Base-by-base conservation (phyloP, 129 eudicot genomes). In the Chrysanthemum makinoi region DNA sequence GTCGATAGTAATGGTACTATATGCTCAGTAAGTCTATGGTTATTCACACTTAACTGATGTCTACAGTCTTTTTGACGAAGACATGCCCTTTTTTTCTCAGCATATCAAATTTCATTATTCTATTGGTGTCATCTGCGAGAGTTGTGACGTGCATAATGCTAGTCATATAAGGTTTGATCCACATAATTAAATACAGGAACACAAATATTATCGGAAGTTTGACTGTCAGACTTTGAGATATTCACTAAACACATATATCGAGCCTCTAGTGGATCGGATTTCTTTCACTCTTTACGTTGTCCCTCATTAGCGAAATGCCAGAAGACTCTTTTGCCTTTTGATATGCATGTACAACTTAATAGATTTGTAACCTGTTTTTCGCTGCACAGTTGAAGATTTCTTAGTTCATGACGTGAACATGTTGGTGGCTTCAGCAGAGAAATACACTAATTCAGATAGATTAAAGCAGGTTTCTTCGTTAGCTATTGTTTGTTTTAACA, bases 361-460 rank as follows among this genome's bases (percentile, higher is more conserved):
- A 22, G 24, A 22, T 22, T 22, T 22, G 46, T 39, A 6, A 39
- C 46, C 46, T 60, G 12, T 74, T 52, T 77, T 39, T 57, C 67
- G 24, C 55, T 75, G 10, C 69, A 68, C 89, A 88, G 96, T 86
- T 71, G 96, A 86, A 78, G 98, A 92, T 76, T 84, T 92, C 73
- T 84, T 92, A 60, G 47, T 86, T 26, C 84, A 81, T 75, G 98
- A 92, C 56, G 83, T 86, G 52, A 59, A 78, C 73, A 50, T 47
- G 65, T 72, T 92, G 72, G 74, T 60, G 64, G 83, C 82, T 72
- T 82, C 76, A 49, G 83, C 95, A 0, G 88, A 86, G 24, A 85
- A 80, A 65, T 81, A 78, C 18, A 47, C 74, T 22, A 76, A 68
- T 72, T 79, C 88, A 13, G 81, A 86, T 60, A 65, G 74, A 79